Base-by-base conservation (phyloP, 1,139 yeast genomes). In the Hyphopichia fennica region DNA sequence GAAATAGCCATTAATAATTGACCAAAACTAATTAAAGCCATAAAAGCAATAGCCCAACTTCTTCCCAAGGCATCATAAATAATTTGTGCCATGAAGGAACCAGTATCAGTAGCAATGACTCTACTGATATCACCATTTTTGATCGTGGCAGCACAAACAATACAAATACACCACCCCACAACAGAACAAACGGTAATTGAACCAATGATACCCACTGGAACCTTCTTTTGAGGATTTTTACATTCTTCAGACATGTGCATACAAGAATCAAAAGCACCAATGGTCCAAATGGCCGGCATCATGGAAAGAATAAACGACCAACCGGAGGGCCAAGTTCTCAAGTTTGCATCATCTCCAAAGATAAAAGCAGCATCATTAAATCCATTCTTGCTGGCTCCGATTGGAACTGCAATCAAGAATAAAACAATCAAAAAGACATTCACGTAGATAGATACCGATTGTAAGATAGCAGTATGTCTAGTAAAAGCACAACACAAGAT, bases 241-340 rank as follows among this genome's bases (percentile, higher is more conserved):
- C 87, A 86, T 57, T 85, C 91, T 59, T 85, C 93, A 22, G 83
- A 73, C 77, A 83, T 79, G 60, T 84, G 91, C 38, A 84, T 81
- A 50, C 85, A 82, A 5, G 86, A 78, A 57, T 84, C 91, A 55
- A 82, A 84, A 0, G 87, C 82, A 48, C 83, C 82, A 52, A 80
- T 79, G 14, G 82, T 77, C 85, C 85, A 80, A 40, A 78, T 77
- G 1, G 86, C 83, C 2, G 87, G 82, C 74, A 33, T 33, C 27
- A 19, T 13, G 15, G 82, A 71, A 39, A 79, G 60, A 50, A 78
- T 60, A 57, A 79, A 81, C 38, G 81, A 75, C 86, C 87, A 84
- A n/a, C 89, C 90, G 16, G 65, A 60, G 13, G 79, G 69, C 85
- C 89, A 86, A 35, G 68, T 75, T 19, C 83, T 67, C 34, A 62